These are phyloP conservation scores for Herpotrichia juniperi DNA, from an alignment of 2,329 filamentous ascomycete species.

Conservation along the genomic window DNA sequence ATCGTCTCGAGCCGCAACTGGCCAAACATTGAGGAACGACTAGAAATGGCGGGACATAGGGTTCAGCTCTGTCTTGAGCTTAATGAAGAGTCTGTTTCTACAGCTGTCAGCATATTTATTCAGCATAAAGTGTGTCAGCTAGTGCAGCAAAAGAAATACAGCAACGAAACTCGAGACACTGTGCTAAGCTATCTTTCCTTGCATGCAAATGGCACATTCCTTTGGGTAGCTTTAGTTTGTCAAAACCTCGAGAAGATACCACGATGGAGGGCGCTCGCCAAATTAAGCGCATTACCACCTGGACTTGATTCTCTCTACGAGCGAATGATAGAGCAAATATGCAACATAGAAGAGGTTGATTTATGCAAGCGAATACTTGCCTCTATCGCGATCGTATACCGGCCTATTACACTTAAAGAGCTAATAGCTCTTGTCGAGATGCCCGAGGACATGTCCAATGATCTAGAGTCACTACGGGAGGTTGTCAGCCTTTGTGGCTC, in stretches of 20 bases:
- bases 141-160: background rate
- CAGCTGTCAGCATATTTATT: background rate
- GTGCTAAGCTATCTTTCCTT: background rate
- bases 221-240: conserved; percentile 7
- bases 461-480: background rate
- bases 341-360: background rate
- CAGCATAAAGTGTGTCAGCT: background rate
- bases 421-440: background rate
- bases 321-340: background rate
- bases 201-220: conserved; percentile 49
- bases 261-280: background rate
- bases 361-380: background rate
- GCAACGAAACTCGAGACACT: background rate
- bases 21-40: background rate
- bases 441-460: background rate
- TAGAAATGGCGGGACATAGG: background rate
- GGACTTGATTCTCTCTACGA: background rate
- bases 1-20: conserved; percentile 3
- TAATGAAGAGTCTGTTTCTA: background rate
- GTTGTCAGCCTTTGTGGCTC: background rate
- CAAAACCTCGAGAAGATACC: background rate
- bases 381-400: background rate
- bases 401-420: background rate
- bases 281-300: background rate
- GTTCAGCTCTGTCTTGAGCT: background rate